Percentiles rank a stretch among this genome's conserved stretches.
These are phyloP conservation scores for Sedum album DNA, from an alignment of 164 flowering plant species.

Conservation along the genomic window DNA sequence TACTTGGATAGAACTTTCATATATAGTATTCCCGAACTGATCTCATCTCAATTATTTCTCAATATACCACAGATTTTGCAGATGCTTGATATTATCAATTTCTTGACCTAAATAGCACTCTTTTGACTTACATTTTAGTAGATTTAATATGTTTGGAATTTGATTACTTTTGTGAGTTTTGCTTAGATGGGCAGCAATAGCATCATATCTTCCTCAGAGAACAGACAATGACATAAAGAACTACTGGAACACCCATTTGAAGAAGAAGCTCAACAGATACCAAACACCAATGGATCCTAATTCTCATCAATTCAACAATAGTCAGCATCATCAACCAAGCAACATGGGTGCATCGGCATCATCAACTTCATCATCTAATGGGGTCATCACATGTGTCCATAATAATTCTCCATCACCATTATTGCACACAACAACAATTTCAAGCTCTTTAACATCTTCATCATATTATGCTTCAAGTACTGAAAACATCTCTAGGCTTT, in stretches of 20 bases:
- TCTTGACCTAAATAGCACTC: no score
- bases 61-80: no score
- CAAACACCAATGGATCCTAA: constrained; percentile 20
- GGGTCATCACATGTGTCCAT: constrained; percentile 1
- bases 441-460: constrained; percentile 5
- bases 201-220: no score
- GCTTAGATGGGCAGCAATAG: constrained; percentile 92
- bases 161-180: neutral
- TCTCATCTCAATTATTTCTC: neutral
- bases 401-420: neutral
- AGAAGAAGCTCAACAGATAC: no score
- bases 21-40: no score
- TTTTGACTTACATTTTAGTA: no score
- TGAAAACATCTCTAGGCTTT: constrained; percentile 72
- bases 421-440: constrained; percentile 4
- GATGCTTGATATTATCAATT: no score
- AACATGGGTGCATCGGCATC: constrained; percentile 9
- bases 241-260: constrained; percentile 97
- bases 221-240: constrained; percentile 92
- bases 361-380: neutral
- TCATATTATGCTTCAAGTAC: constrained; percentile 76
- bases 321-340: constrained; percentile 4
- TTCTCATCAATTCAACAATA: no score
- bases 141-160: no score
- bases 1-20: neutral